phyloP scores from a whole-genome alignment of 2,329 filamentous ascomycete genomes.

The Bipolaris cookei region DNA sequence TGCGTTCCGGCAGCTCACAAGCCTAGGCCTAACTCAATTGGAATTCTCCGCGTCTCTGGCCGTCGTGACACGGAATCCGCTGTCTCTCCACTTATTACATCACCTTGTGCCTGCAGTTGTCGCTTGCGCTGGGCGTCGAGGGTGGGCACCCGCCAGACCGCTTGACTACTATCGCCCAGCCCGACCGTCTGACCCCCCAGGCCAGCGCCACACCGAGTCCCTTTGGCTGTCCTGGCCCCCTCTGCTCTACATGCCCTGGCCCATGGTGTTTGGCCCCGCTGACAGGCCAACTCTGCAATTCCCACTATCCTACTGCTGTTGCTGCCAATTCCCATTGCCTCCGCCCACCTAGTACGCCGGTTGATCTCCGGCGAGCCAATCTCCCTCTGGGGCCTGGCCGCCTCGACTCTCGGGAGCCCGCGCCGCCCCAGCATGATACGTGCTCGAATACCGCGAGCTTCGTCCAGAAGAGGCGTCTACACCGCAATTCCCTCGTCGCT shows the following conservation, averaged over 20 bases:
- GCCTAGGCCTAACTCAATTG: conserved; percentile 45
- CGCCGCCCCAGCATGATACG: neutral
- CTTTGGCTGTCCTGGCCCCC: neutral
- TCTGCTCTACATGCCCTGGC: neutral
- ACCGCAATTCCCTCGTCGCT: neutral
- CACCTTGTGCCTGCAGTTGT: conserved; percentile 31
- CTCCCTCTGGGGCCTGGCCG: conserved; percentile 3
- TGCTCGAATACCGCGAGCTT: neutral
- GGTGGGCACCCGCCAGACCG: conserved; percentile 27
- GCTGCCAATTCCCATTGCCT: neutral
- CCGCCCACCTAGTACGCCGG: neutral
- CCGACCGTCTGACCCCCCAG: conserved; percentile 21
- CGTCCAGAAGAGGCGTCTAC: neutral
- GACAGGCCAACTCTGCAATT: neutral
- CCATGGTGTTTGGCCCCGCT: neutral
- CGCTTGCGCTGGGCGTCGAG: conserved; percentile 11
- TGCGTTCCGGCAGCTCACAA: conserved; percentile 44
- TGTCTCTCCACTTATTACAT: conserved; percentile 50
- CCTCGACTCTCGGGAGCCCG: neutral
- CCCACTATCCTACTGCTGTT: neutral
- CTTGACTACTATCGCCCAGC: conserved; percentile 25
- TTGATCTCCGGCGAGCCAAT: conserved; percentile 7
- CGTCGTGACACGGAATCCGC: conserved; percentile 46
- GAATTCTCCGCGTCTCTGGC: conserved; percentile 41
- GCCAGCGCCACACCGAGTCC: conserved; percentile 3